phyloP scores from a whole-genome alignment of 208 protist species.

The Borovskyia barvae region DNA sequence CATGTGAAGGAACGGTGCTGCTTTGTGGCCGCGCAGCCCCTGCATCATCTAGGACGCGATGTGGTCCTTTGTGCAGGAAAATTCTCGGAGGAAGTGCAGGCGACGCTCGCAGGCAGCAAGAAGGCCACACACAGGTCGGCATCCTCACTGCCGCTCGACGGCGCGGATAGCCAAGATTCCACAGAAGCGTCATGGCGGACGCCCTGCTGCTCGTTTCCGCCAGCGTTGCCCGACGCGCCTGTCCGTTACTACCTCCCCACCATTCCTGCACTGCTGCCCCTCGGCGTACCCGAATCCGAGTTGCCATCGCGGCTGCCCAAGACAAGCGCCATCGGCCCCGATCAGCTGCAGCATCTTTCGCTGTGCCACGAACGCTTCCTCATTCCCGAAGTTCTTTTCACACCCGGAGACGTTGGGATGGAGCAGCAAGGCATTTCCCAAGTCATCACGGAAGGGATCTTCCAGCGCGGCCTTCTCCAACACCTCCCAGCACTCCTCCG shows the following conservation, averaged over 20 bases:
- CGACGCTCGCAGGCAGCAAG: background rate
- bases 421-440: conserved; percentile 58
- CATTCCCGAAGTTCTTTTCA: conserved; percentile 83
- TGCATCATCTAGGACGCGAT: conserved; percentile 2
- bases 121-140: background rate
- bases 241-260: conserved; percentile 73
- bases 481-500: conserved; percentile 33
- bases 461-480: conserved; percentile 37
- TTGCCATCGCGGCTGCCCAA: conserved; percentile 24
- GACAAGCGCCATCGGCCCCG: conserved; percentile 12
- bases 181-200: no score
- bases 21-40: conserved; percentile 28
- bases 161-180: no score
- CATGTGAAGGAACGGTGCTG: conserved; percentile 77
- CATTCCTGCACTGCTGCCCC: conserved; percentile 57
- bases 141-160: no score
- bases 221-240: conserved; percentile 4
- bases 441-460: conserved; percentile 38
- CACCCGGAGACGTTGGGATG: conserved; percentile 57
- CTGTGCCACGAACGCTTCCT: conserved; percentile 72
- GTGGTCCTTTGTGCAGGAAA: conserved; percentile 3
- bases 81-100: conserved; percentile 9
- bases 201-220: background rate
- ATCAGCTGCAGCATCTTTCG: conserved; percentile 27
- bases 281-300: conserved; percentile 58